Evolutionary conservation across 2,329 filamentous ascomycete genomes (phyloP).

Genomic region (Penicillium sp.): DNA sequence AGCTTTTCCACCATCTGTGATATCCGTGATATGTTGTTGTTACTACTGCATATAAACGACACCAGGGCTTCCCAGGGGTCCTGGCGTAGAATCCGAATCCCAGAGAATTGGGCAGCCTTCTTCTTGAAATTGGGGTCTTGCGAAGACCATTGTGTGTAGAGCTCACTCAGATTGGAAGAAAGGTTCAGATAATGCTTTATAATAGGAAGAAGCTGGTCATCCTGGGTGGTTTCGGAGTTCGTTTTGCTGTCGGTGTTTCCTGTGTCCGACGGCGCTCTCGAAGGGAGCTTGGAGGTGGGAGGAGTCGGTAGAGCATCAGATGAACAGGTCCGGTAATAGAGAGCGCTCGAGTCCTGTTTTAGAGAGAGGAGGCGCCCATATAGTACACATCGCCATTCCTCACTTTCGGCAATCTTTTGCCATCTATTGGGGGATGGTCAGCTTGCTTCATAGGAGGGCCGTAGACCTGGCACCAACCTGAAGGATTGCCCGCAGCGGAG

Average conservation of each 20-base stretch:
- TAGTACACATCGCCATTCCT: constrained; percentile 90
- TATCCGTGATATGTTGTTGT: constrained; percentile 96
- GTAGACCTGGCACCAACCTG: constrained; percentile 48
- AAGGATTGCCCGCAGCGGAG: constrained; percentile 96
- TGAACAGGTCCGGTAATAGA: constrained; percentile 75
- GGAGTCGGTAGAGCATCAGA: constrained; percentile 27
- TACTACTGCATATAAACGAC: constrained; percentile 97
- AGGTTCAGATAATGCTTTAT: constrained; percentile 88
- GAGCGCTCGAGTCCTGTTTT: constrained; percentile 75
- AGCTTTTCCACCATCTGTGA: constrained; percentile 96
- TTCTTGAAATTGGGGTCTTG: constrained; percentile 87
- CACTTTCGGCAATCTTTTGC: constrained; percentile 72
- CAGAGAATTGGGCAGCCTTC: constrained; percentile 83
- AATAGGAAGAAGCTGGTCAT: constrained; percentile 74
- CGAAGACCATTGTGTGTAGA: constrained; percentile 87
- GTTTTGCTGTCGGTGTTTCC: constrained; percentile 27
- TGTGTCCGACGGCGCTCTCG: constrained; percentile 24
- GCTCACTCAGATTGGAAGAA: constrained; percentile 69
- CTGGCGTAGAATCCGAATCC: constrained; percentile 89
- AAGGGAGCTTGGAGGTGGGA: constrained; percentile 43
- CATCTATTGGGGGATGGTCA: constrained; percentile 61
- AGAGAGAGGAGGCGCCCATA: constrained; percentile 83
- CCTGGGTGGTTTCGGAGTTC: constrained; percentile 31
- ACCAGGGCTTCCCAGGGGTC: constrained; percentile 95
- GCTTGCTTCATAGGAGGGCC: neutral